These are phyloP conservation scores for Apiospora saccharicola DNA, from an alignment of 2,329 filamentous ascomycete genomes.

Conservation along the genomic window DNA sequence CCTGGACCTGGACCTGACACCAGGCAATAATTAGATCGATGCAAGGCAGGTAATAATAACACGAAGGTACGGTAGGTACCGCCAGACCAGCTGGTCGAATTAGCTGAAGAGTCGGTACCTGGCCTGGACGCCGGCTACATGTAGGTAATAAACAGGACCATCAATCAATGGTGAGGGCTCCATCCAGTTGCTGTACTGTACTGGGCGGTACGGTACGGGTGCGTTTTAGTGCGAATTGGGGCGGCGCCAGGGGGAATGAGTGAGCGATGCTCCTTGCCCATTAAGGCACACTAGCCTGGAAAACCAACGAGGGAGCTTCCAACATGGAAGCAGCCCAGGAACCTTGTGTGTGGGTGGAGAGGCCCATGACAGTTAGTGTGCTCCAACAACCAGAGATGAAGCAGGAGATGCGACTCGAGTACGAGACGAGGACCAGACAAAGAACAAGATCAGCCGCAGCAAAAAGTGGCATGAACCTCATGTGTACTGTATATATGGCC, in stretches of 20 bases:
- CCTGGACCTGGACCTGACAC: not conserved
- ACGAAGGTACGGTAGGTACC: conserved; percentile 8
- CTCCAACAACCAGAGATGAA: conserved; percentile 20
- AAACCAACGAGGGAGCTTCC: conserved; percentile 10
- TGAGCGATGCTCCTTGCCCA: conserved; percentile 17
- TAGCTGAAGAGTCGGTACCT: not conserved
- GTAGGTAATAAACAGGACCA: conserved; percentile 19
- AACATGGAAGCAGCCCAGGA: conserved; percentile 18
- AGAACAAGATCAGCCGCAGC: conserved; percentile 9
- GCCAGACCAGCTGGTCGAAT: conserved; percentile 2
- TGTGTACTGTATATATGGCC: not conserved
- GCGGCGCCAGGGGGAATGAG: conserved; percentile 18
- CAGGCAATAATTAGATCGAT: not conserved
- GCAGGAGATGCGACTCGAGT: conserved; percentile 19
- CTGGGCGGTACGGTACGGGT: conserved; percentile 13
- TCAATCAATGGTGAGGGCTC: conserved; percentile 21
- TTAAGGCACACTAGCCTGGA: conserved; percentile 14
- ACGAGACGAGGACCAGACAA: conserved; percentile 14
- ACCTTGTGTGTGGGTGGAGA: conserved; percentile 18
- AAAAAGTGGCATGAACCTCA: not conserved
- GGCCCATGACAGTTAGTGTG: conserved; percentile 10
- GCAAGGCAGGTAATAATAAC: not conserved
- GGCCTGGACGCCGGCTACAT: not conserved
- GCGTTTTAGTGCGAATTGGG: conserved; percentile 15
- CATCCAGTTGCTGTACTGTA: conserved; percentile 9